phyloP scores from a whole-genome alignment of 2,329 filamentous ascomycete species.

The Daldinia sp. region DNA sequence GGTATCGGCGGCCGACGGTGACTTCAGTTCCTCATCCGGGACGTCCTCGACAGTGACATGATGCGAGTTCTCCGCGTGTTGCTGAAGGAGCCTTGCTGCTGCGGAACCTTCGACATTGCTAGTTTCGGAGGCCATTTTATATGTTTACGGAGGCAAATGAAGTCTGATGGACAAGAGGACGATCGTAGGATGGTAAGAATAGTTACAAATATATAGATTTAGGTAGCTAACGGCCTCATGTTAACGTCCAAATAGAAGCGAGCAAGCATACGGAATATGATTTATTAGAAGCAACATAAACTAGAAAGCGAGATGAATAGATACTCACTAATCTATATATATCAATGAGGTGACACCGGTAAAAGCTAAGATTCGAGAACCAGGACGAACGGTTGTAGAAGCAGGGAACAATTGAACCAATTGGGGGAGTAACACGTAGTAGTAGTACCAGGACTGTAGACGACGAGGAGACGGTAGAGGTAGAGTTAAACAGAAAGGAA shows the following conservation, averaged over 20 bases:
- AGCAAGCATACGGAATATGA: not conserved
- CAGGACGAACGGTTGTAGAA: conserved; percentile 35
- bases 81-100: conserved; percentile 73
- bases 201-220: conserved; percentile 31
- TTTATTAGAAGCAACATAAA: not conserved
- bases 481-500: conserved; percentile 28
- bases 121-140: conserved; percentile 59
- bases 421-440: conserved; percentile 47
- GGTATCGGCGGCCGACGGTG: conserved; percentile 63
- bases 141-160: conserved; percentile 21
- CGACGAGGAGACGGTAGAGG: conserved; percentile 36
- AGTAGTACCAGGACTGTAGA: conserved; percentile 47
- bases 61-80: conserved; percentile 66
- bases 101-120: conserved; percentile 62
- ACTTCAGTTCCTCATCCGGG: conserved; percentile 80
- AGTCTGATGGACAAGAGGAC: conserved; percentile 35
- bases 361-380: conserved; percentile 39
- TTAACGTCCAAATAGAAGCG: conserved; percentile 20
- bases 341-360: conserved; percentile 9
- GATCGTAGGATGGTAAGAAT: conserved; percentile 28
- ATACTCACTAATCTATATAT: conserved; percentile 39
- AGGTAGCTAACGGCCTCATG: conserved; percentile 16
- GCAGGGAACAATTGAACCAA: conserved; percentile 29
- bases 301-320: conserved; percentile 11
- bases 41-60: conserved; percentile 83